These are phyloP conservation scores for Geranium rotundifolium DNA, from an alignment of 345 rosid species.

Conservation along the genomic window DNA sequence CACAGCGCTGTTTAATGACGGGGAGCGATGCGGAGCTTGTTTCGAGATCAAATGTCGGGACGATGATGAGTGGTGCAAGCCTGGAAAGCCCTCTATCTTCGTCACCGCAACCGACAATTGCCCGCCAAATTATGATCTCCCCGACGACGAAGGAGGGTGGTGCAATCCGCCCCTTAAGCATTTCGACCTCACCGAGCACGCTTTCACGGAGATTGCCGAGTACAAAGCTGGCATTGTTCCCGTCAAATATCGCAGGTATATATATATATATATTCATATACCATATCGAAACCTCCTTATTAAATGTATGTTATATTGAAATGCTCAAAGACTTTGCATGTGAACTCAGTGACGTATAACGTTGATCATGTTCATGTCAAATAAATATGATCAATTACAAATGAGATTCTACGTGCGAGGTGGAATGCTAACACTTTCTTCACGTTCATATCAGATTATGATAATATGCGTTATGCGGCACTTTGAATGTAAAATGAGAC, in stretches of 20 bases:
- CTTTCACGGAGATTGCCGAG: slow-evolving; percentile 37
- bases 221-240: slow-evolving; percentile 53
- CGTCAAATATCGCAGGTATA: slow-evolving; percentile 51
- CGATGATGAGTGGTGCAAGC: slow-evolving; percentile 40
- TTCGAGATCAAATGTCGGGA: slow-evolving; percentile 32
- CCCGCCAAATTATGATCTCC: slow-evolving; percentile 48
- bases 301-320: no score
- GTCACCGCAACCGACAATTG: slow-evolving; percentile 74
- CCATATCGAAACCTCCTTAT: no score
- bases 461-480: no score
- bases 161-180: slow-evolving; percentile 61
- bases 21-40: slow-evolving; percentile 42
- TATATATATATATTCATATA: no score
- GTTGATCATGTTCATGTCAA: no score
- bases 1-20: slow-evolving; percentile 30
- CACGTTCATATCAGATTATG: no score
- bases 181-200: slow-evolving; percentile 65
- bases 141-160: slow-evolving; percentile 61
- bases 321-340: no score
- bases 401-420: no score
- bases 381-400: no score
- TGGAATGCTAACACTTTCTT: no score
- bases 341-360: no score
- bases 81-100: slow-evolving; percentile 36
- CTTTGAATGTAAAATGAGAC: no score